Evolutionary conservation across 768 basidiomycete species (phyloP).

Genomic region (Psilocybe tampanensis): DNA sequence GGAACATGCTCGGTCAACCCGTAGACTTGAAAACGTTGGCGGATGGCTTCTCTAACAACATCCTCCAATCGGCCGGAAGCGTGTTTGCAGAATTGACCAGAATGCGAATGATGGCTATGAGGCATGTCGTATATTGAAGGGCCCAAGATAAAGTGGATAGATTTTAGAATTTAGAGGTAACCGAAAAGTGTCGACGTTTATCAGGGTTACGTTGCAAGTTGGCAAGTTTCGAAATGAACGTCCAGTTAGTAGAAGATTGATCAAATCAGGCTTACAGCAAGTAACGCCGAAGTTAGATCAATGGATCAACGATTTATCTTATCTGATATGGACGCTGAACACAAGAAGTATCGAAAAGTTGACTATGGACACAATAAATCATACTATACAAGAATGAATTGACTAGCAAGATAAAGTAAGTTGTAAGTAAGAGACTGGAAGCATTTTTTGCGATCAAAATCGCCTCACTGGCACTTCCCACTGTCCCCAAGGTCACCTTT

Average conservation of each 20-base stretch:
- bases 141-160: background rate
- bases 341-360: background rate
- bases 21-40: slow-evolving; percentile 76
- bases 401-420: too few species aligned
- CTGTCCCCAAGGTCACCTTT: background rate
- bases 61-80: slow-evolving; percentile 81
- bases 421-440: background rate
- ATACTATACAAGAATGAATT: too few species aligned
- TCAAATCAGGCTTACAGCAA: background rate
- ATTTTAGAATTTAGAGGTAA: background rate
- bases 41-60: slow-evolving; percentile 79
- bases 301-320: background rate
- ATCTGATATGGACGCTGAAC: background rate
- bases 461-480: background rate
- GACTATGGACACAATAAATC: too few species aligned
- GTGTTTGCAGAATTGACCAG: slow-evolving; percentile 93
- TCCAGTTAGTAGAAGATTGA: background rate
- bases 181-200: background rate
- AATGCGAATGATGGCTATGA: slow-evolving; percentile 87
- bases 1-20: slow-evolving; percentile 95
- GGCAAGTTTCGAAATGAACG: background rate
- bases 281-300: background rate
- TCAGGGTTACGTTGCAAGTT: too few species aligned
- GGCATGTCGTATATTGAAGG: slow-evolving; percentile 39
- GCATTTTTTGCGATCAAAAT: background rate